Conservation (phyloP, 1,139 yeast species). For the Kodamaea plutei region DNA sequence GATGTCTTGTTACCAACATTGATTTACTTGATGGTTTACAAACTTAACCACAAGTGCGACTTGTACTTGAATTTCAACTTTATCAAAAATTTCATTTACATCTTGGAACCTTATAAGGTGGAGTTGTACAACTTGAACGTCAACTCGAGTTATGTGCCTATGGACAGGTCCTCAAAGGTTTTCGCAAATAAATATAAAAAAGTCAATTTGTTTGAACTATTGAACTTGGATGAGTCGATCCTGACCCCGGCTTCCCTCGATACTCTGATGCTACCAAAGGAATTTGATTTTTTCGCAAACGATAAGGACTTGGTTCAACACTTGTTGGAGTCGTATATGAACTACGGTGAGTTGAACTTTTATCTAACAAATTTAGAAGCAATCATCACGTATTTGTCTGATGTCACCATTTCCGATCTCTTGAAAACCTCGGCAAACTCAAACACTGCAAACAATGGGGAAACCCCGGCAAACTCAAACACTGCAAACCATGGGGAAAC, state of each 20-base stretch:
- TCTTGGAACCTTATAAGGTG: slow-evolving; percentile 30
- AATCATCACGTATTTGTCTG: slow-evolving; percentile 35
- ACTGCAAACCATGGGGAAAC: too few species aligned
- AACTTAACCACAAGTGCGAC: slow-evolving; percentile 19
- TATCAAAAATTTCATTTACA: slow-evolving; percentile 34
- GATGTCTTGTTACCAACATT: slow-evolving; percentile 39
- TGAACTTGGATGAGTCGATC: slow-evolving; percentile 33
- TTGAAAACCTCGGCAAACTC: slow-evolving; percentile 1
- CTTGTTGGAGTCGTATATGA: slow-evolving; percentile 27
- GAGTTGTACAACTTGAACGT: slow-evolving; percentile 16
- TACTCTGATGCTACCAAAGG: too few species aligned
- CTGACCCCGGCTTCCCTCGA: too few species aligned
- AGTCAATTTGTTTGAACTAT: slow-evolving; percentile 26
- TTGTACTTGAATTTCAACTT: slow-evolving; percentile 36
- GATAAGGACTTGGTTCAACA: slow-evolving; percentile 30
- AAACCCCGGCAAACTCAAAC: too few species aligned
- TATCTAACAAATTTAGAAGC: slow-evolving; percentile 46
- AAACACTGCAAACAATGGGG: too few species aligned
- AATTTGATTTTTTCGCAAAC: slow-evolving; percentile 23
- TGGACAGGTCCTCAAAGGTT: slow-evolving; percentile 16
- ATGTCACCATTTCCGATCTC: slow-evolving; percentile 33
- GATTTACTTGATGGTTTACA: slow-evolving; percentile 33
- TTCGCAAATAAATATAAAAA: slow-evolving; percentile 12
- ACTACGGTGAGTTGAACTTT: slow-evolving; percentile 37
- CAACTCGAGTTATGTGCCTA: slow-evolving; percentile 19